phyloP scores from a whole-genome alignment of 371 early-diverging fungal genomes.

The Mucor ambiguus region DNA sequence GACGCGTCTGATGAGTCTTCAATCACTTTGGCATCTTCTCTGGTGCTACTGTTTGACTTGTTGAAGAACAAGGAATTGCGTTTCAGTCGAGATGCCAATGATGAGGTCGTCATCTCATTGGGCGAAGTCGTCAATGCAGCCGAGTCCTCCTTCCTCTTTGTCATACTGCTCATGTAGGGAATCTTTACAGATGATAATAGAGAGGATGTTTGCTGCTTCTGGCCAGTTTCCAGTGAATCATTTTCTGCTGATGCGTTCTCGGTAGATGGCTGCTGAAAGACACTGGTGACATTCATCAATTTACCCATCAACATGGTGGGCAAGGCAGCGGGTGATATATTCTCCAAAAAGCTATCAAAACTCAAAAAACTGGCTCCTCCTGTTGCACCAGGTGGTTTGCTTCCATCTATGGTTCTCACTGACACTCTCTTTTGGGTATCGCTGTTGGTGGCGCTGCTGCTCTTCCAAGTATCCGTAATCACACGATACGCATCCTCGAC shows the following conservation, averaged over 20 bases:
- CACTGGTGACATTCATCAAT: slow-evolving; percentile 14
- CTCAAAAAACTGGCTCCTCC: slow-evolving; percentile 7
- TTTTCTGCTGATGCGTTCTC: not conserved
- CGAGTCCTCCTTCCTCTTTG: not conserved
- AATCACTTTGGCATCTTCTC: too few relatives aligned
- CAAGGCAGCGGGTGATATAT: slow-evolving; percentile 26
- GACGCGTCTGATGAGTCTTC: not conserved
- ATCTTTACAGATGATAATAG: not conserved
- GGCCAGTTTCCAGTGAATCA: not conserved
- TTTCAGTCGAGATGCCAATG: not conserved
- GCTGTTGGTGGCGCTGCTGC: not conserved
- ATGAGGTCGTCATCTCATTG: not conserved
- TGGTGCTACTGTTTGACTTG: not conserved
- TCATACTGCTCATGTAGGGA: not conserved
- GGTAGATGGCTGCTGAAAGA: slow-evolving; percentile 10
- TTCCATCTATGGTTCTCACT: not conserved
- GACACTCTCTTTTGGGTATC: not conserved
- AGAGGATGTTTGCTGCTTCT: not conserved
- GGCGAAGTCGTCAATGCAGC: not conserved
- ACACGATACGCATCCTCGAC: slow-evolving; percentile 17
- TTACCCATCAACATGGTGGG: slow-evolving; percentile 30
- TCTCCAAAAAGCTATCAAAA: slow-evolving; percentile 21
- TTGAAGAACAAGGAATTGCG: slow-evolving; percentile 6
- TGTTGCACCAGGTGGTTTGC: not conserved
- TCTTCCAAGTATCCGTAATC: slow-evolving; percentile 14